These are phyloP conservation scores for Poronia punctata DNA, from an alignment of 495 filamentous ascomycete species.

Conservation along the genomic window DNA sequence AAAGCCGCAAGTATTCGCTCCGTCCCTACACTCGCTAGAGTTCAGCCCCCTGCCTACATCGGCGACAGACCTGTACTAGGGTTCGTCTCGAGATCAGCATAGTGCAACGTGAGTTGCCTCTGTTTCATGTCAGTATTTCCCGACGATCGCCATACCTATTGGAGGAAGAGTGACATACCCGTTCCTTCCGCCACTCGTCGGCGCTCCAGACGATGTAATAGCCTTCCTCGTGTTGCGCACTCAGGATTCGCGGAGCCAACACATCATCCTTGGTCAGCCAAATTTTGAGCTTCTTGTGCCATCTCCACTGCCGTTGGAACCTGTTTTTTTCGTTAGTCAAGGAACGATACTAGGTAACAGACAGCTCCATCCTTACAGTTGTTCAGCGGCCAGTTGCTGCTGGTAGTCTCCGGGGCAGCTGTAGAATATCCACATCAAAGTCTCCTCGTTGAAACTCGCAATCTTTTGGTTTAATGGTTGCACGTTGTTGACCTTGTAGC, in stretches of 20 bases:
- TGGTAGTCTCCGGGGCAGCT: conserved; percentile 75
- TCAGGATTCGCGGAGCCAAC: conserved; percentile 59
- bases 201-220: conserved; percentile 88
- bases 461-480: conserved; percentile 73
- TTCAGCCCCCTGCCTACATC: too few relatives aligned
- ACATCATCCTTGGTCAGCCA: conserved; percentile 88
- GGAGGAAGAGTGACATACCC: conserved; percentile 51
- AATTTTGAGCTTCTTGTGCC: conserved; percentile 79
- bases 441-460: conserved; percentile 79
- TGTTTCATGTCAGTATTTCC: conserved; percentile 25
- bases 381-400: conserved; percentile 76
- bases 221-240: conserved; percentile 67
- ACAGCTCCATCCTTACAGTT: conserved; percentile 49
- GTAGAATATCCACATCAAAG: conserved; percentile 92
- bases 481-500: conserved; percentile 83
- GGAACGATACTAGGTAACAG: too few relatives aligned
- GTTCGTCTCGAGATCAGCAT: conserved; percentile 61
- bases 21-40: too few relatives aligned
- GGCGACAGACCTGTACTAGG: conserved; percentile 7
- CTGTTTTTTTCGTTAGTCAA: too few relatives aligned
- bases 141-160: neutral
- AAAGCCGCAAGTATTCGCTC: neutral
- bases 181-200: conserved; percentile 72
- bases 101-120: conserved; percentile 74
- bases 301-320: conserved; percentile 76